A percentile compares a stretch with the other conserved stretches of the same genome.
These are phyloP conservation scores for Neurospora sp. DNA, from an alignment of 495 filamentous ascomycete species.

Conservation along the genomic window DNA sequence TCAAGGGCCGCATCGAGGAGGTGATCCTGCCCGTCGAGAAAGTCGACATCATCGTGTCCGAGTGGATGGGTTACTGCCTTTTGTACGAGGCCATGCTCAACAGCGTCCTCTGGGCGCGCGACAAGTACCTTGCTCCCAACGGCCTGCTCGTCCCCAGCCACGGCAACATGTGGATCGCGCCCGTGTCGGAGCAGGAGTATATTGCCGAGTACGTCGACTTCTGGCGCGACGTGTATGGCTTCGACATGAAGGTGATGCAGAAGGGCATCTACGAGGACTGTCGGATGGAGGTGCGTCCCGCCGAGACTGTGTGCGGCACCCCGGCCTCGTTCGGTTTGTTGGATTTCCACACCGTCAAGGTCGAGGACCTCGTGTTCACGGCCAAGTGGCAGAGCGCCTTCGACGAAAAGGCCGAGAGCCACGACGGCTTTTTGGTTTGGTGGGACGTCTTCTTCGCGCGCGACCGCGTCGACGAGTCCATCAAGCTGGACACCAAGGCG, in stretches of 20 bases:
- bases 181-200: constrained; percentile 79
- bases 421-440: constrained; percentile 72
- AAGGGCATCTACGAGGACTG: constrained; percentile 73
- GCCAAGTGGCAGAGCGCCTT: constrained; percentile 47
- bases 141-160: constrained; percentile 90
- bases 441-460: constrained; percentile 71
- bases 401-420: constrained; percentile 34
- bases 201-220: constrained; percentile 85
- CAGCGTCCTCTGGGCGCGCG: constrained; percentile 86
- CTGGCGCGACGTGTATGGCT: constrained; percentile 98
- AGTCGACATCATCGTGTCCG: constrained; percentile 97
- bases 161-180: constrained; percentile 81
- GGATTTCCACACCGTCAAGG: constrained; percentile 69
- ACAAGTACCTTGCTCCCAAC: constrained; percentile 70
- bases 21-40: constrained; percentile 75
- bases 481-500: constrained; percentile 13
- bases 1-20: constrained; percentile 97
- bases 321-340: constrained; percentile 59
- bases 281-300: constrained; percentile 74
- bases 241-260: constrained; percentile 89
- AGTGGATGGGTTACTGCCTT: constrained; percentile 99
- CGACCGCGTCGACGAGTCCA: constrained; percentile 16
- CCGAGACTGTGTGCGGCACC: constrained; percentile 69
- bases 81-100: constrained; percentile 98
- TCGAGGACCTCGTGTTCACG: constrained; percentile 66